Base-by-base conservation (phyloP, 768 basidiomycete genomes). In the Suillus subaureus region DNA sequence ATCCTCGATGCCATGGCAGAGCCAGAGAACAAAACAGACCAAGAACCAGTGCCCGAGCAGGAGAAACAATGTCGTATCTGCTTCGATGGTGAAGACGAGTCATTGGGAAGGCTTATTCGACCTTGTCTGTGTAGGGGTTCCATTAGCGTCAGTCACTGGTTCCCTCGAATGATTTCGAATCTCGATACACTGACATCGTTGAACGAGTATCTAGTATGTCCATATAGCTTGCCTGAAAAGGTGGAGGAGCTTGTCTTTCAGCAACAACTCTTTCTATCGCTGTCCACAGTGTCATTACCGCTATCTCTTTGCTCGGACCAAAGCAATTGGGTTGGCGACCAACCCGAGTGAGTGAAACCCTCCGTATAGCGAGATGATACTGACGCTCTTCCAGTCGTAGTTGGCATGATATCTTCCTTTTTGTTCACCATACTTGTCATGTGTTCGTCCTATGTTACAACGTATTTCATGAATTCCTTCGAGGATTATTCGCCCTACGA, bases 11-110 rank as follows among this genome's bases (percentile, higher is more conserved):
- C 7, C 52, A 54, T 54, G 52, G 9, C 52, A 31, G 52, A 52
- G 68, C 15, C 66, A 56, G 64, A 68, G 62, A 62, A 65, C 45
- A 64, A 61, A 54, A 52, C 56, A 74, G 69, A 69, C 33, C 68
- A 63, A 43, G 72, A 37, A 18, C 56, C 37, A 40, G 18, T 18
- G 15, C 33, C 43, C 26, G 66, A 70, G 33, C 70, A 84, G 61
- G 87, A 87, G 71, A 89, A 84, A 71, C 90, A 91, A 73, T 96
- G 94, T 72, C 84, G 94, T 62, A 96, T 96, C 55, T 96, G 94
- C 73, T 81, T 94, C 33, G 90, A 91, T 45, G 89, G 91, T 5
- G 75, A 79, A 13, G 89, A 91, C 68, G 82, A 84, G 31, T 68
- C 75, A 39, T 79, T 90, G 47, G 94, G 94, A 3, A 85, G 88